A percentile compares a stretch with the other conserved stretches of the same genome.
These are phyloP conservation scores for Pichia californica DNA, from an alignment of 805 yeast species.

Conservation along the genomic window DNA sequence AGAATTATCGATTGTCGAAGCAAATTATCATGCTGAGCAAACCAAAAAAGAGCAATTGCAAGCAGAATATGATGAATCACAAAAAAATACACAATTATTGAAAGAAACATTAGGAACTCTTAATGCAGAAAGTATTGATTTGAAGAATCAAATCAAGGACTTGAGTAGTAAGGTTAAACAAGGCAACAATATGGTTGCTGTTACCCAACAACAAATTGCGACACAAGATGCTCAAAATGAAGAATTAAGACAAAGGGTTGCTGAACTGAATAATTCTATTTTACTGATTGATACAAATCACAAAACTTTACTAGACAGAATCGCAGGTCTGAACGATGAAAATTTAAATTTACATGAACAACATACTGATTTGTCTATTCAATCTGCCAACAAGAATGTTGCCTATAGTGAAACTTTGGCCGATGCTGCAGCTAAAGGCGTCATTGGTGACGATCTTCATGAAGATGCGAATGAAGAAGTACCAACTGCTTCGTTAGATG, in stretches of 20 bases:
- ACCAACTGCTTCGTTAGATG: conserved; percentile 29
- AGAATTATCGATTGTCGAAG: conserved; percentile 71
- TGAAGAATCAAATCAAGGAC: conserved; percentile 49
- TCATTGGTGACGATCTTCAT: conserved; percentile 18
- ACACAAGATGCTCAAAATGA: conserved; percentile 45
- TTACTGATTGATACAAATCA: conserved; percentile 24
- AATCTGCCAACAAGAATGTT: conserved; percentile 28
- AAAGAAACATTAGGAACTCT: conserved; percentile 63
- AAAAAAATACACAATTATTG: conserved; percentile 54
- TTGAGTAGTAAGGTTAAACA: conserved; percentile 51
- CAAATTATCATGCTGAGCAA: conserved; percentile 66
- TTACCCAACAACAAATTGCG: conserved; percentile 63
- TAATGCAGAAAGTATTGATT: conserved; percentile 59
- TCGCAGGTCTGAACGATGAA: conserved; percentile 31
- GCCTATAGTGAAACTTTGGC: conserved; percentile 25
- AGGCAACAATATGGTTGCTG: conserved; percentile 56
- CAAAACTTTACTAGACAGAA: conserved; percentile 16
- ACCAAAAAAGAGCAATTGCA: conserved; percentile 57
- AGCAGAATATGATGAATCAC: conserved; percentile 55
- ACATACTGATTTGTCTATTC: conserved; percentile 27
- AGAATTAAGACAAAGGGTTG: conserved; percentile 26
- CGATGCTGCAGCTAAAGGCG: conserved; percentile 23
- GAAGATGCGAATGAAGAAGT: conserved; percentile 21
- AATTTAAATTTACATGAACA: conserved; percentile 34
- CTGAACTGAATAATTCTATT: conserved; percentile 20